Evolutionary conservation across 495 filamentous ascomycete species (phyloP).

Genomic region (Neurospora sublineolata): DNA sequence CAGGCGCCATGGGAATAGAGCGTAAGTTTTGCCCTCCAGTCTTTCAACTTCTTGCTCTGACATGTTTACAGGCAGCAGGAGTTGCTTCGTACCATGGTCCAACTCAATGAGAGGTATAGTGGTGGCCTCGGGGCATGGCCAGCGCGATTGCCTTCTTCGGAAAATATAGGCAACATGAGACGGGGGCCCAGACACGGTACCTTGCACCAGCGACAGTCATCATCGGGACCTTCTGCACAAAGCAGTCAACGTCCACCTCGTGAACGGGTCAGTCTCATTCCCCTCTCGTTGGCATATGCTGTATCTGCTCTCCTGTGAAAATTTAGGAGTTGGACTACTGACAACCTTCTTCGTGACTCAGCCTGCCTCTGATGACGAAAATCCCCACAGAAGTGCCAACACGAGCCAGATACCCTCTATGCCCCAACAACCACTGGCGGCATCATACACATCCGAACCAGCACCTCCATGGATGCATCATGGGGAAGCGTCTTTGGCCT

Average conservation of each 20-base stretch:
- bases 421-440: not conserved
- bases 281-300: not conserved
- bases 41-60: not conserved
- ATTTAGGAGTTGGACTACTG: not conserved
- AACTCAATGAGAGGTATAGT: conserved; percentile 2
- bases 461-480: not conserved
- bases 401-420: not conserved
- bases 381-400: not conserved
- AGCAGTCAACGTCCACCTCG: not conserved
- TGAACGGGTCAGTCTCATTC: not conserved
- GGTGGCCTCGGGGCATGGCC: conserved; percentile 7
- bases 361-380: not conserved
- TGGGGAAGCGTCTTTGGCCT: not conserved
- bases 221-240: not conserved
- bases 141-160: conserved; percentile 26
- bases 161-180: conserved; percentile 24
- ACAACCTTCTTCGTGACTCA: not conserved
- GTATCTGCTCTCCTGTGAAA: not conserved
- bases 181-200: conserved; percentile 27
- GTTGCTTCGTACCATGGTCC: not conserved
- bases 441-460: not conserved
- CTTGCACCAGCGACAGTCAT: conserved; percentile 9
- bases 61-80: conserved; percentile 1
- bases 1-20: not conserved
- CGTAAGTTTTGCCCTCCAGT: not conserved